Evolutionary conservation across 139 green algal species (phyloP), one percentile per base, ranked within the genome.

Genomic region (Chlamydomonas sp.): DNA sequence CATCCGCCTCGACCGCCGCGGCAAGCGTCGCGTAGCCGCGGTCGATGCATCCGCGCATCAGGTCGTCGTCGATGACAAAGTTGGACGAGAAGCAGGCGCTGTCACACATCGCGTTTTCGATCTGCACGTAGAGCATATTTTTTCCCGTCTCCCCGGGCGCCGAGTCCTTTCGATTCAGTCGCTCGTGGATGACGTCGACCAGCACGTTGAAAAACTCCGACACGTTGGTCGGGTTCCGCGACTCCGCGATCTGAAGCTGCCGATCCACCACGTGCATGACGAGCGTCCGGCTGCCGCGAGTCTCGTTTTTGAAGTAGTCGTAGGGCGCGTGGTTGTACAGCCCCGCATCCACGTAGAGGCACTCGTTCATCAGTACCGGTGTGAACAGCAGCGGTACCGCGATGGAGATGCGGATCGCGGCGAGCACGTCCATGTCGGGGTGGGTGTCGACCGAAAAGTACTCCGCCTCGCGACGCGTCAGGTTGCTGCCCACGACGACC

Each of bases 321-420:
- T 39, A 10, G 2, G 59, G 59, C 4, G 29, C 39, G 31, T 48
- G 39, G 10, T 34, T 24, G 3, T 24, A 31, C 5, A 67, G 3
- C 3, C 29, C 2, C 10, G 31, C 34, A 37, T 70, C 63, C 5
- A 59, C 36, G 63, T 70, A 70, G 20, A 70, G 10, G 63, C 37
- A 37, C 1, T 28, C 63, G 1, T 33, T n/a, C 3, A 59, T 33
- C 3, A 2, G 5, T 2, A 70, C 63, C 2, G 63, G 63, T 2
- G 36, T 48, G 16, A 70, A 58, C 6, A 70, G 34, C 26, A 70
- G 6, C 5, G 63, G 63, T 3, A 70, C 3, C 5, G 63, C 37
- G 34, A 70, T 70, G 37, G 63, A 70, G 8, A 48, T 48, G 5
- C 5, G 37, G 3, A 70, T 3, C 2, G 63, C 63, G 3, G 24